A percentile compares a stretch with the other conserved stretches of the same genome.
phyloP scores from a whole-genome alignment of 2,329 filamentous ascomycete species.

The Lecanoromycetidae sp. region DNA sequence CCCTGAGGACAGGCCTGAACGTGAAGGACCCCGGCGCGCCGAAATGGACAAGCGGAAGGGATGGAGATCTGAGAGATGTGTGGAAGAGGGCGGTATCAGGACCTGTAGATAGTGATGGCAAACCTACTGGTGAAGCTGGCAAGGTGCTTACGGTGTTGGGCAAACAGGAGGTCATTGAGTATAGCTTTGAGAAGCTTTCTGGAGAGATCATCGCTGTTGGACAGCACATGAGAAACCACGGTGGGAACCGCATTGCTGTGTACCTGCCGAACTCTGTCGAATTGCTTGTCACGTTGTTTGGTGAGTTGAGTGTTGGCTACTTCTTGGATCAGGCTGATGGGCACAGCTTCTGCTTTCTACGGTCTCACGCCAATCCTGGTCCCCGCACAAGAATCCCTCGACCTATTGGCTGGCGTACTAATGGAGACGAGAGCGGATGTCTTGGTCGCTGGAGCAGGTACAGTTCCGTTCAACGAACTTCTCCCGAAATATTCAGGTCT shows the following conservation, averaged over 20 bases:
- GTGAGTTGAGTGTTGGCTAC: slow-evolving; percentile 25
- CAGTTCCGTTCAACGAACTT: slow-evolving; percentile 67
- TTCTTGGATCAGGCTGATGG: slow-evolving; percentile 2
- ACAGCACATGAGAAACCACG: slow-evolving; percentile 58
- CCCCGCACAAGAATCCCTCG: slow-evolving; percentile 64
- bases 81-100: slow-evolving; percentile 66
- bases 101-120: slow-evolving; percentile 49
- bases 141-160: slow-evolving; percentile 70
- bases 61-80: slow-evolving; percentile 83
- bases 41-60: slow-evolving; percentile 70
- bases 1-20: slow-evolving; percentile 62
- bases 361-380: slow-evolving; percentile 73
- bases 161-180: slow-evolving; percentile 50
- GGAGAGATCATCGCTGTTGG: slow-evolving; percentile 83
- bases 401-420: slow-evolving; percentile 59
- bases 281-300: slow-evolving; percentile 67
- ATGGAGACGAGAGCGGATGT: slow-evolving; percentile 63
- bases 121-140: slow-evolving; percentile 43
- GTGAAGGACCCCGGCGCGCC: slow-evolving; percentile 69
- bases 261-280: slow-evolving; percentile 92
- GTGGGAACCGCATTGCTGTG: slow-evolving; percentile 63
- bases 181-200: slow-evolving; percentile 54
- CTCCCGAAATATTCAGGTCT: slow-evolving; percentile 57
- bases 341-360: slow-evolving; percentile 70
- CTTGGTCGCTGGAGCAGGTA: slow-evolving; percentile 71